phyloP scores from a whole-genome alignment of 176 grass and related monocot genomes.

The Themeda triandra region DNA sequence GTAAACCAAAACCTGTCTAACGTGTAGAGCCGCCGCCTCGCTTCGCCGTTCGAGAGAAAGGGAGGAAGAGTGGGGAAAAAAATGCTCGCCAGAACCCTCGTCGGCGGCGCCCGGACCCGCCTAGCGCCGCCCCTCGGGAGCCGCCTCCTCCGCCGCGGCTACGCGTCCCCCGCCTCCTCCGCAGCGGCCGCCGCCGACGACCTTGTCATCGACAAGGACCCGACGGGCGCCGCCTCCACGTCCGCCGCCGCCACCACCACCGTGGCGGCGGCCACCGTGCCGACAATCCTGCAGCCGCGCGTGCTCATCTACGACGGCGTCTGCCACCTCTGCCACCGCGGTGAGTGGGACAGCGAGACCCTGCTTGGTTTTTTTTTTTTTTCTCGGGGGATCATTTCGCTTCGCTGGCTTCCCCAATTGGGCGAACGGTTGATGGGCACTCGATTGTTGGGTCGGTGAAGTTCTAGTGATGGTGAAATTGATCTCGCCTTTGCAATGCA shows the following conservation, averaged over 20 bases:
- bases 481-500: constrained; percentile 21
- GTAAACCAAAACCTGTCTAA: not conserved
- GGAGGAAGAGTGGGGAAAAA: too few species aligned
- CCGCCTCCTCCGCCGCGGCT: not conserved
- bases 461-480: not conserved
- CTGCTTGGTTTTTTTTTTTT: too few species aligned
- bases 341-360: constrained; percentile 23
- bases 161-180: not conserved
- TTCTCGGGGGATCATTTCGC: not conserved
- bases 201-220: constrained; percentile 36
- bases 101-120: constrained; percentile 16
- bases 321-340: constrained; percentile 91
- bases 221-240: constrained; percentile 5
- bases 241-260: not conserved
- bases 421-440: not conserved
- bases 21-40: not conserved
- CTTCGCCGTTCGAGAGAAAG: not conserved
- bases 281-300: constrained; percentile 77
- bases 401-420: not conserved
- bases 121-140: not conserved
- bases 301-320: constrained; percentile 97
- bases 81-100: constrained; percentile 50
- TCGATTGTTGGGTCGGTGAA: not conserved
- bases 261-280: constrained; percentile 36
- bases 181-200: not conserved